These are phyloP conservation scores for Paratinospora sagittata DNA, from an alignment of 164 flowering plant species.

Conservation along the genomic window DNA sequence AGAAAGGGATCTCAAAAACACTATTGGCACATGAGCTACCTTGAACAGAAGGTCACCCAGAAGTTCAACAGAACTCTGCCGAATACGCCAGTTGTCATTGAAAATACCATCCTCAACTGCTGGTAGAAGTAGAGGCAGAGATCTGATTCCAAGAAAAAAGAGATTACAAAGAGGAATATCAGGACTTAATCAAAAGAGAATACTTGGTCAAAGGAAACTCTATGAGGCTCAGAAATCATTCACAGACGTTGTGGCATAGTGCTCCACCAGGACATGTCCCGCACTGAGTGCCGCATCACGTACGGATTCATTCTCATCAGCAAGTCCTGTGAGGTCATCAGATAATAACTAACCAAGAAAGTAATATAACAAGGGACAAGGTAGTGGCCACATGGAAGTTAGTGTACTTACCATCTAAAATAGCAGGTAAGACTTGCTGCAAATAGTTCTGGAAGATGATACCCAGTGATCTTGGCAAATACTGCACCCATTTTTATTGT, in stretches of 20 bases:
- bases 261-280: slow-evolving; percentile 97
- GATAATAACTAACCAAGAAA: slow-evolving; percentile 8
- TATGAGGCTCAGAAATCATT: background rate
- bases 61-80: slow-evolving; percentile 97
- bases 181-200: background rate
- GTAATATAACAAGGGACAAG: background rate
- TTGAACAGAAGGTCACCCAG: slow-evolving; percentile 94
- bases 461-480: slow-evolving; percentile 92
- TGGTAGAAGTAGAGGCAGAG: slow-evolving; percentile 95
- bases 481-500: slow-evolving; percentile 36
- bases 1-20: background rate
- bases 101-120: slow-evolving; percentile 99
- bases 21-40: slow-evolving; percentile 30
- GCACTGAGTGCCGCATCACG: slow-evolving; percentile 99
- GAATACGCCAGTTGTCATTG: slow-evolving; percentile 95
- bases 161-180: background rate
- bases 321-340: slow-evolving; percentile 56
- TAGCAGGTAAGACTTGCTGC: slow-evolving; percentile 92
- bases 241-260: slow-evolving; percentile 92
- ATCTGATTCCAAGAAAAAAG: slow-evolving; percentile 42
- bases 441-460: slow-evolving; percentile 85
- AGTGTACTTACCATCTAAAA: slow-evolving; percentile 65
- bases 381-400: background rate
- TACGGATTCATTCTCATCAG: slow-evolving; percentile 99
- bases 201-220: background rate